Base-by-base conservation (phyloP, 2,329 filamentous ascomycete species). In the Ceratocystis cubensis region DNA sequence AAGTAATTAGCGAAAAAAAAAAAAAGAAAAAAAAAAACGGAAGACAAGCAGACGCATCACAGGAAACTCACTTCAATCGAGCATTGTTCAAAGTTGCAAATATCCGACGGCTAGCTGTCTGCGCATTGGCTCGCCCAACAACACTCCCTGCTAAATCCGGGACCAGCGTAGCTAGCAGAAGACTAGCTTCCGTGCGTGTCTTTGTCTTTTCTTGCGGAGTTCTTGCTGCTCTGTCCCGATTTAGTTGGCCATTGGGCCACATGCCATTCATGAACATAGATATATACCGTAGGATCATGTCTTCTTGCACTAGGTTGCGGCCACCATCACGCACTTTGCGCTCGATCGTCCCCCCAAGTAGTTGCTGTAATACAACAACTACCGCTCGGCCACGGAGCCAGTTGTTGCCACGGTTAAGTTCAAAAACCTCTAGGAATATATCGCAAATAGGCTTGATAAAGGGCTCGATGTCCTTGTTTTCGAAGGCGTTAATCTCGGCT, bases 381-480 rank as follows among this genome's bases (percentile, higher is more conserved):
- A 97, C 94, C 0, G 94, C 94, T 25, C 94, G 86, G 0, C 94
- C 95, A 50, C 95, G 88, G 3, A 99, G 84, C 95, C 94, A 99
- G 75, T 96, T 97, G 76, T 95, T 96, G 50, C 93, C 92, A 69
- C 88, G 87, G 75, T 96, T 96, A 48, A 99, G 82, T 73, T 96
- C 92, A 73, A 99, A 99, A 0, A 91, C 84, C 74, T 99, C 94
- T 17, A 99, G 83, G 76, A 99, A 99, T 68, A 99, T 87, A 75
- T 99, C 94, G 75, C 92, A 96, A 69, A 99, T 96, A 3, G 94
- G 95, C 74, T 96, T 99, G 72, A 99, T 94, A 72, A 99, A 97
- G 0, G 94, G 94, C 73, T 96, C 91, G 1, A 91, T 80, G 71
- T 96, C 91, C 72, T 86, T 87, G 73, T 89, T 87, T 75, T 97